Percentiles rank a stretch among this genome's conserved stretches.
These are phyloP conservation scores for Daldinia decipiens DNA, from an alignment of 495 filamentous ascomycete species.

Conservation along the genomic window DNA sequence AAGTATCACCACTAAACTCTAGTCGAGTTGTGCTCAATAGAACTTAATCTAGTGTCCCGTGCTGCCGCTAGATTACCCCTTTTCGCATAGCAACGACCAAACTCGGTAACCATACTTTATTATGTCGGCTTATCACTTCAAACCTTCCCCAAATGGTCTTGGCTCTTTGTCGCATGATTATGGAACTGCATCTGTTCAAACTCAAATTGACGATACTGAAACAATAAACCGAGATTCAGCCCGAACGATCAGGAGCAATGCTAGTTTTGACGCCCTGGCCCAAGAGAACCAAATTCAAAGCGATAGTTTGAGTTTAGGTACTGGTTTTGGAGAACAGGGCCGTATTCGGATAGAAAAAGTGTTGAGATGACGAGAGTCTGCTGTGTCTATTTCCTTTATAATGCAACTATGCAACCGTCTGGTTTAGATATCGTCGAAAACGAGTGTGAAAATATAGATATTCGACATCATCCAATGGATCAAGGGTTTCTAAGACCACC, in stretches of 20 bases:
- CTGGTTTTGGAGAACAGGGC: slow-evolving; percentile 3
- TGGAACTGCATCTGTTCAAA: slow-evolving; percentile 6
- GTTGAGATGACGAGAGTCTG: not conserved
- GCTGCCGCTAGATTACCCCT: not conserved
- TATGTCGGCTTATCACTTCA: not conserved
- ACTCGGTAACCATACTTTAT: slow-evolving; percentile 14
- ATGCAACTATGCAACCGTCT: not conserved
- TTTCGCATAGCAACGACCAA: not conserved
- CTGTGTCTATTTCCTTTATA: not conserved
- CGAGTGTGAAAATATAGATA: not conserved
- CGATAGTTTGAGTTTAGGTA: slow-evolving; percentile 24
- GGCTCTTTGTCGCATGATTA: slow-evolving; percentile 20
- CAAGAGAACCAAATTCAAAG: slow-evolving; percentile 5
- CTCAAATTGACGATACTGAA: slow-evolving; percentile 10
- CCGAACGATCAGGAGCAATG: not conserved
- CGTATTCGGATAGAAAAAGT: not conserved
- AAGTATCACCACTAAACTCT: slow-evolving; percentile 9
- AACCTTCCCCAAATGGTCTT: slow-evolving; percentile 13
- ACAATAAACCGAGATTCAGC: not conserved
- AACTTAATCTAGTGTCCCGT: slow-evolving; percentile 21
- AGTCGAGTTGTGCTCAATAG: not conserved
- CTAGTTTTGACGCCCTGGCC: not conserved
- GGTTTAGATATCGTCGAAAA: not conserved
- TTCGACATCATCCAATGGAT: not conserved
- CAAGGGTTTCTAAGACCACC: slow-evolving; percentile 2